phyloP scores from a whole-genome alignment of 768 basidiomycete genomes.

The Russula sp. region DNA sequence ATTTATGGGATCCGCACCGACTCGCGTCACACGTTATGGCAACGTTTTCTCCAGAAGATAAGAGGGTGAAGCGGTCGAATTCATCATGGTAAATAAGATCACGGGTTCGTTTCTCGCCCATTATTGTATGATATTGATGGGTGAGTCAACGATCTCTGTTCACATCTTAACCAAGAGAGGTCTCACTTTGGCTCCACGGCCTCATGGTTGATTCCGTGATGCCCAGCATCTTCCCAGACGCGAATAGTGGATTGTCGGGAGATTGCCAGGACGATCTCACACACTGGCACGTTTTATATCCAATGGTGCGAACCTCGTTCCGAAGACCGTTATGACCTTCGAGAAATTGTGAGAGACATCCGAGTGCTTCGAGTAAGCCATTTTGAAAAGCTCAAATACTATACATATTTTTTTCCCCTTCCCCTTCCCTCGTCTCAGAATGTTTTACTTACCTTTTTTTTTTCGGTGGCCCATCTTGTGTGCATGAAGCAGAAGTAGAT shows the following conservation, averaged over 20 bases:
- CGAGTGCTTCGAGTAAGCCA: neutral
- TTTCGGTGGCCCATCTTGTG: neutral
- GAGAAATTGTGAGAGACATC: neutral
- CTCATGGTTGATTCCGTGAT: neutral
- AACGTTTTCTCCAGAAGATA: neutral
- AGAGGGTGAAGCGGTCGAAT: neutral
- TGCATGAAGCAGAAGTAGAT: neutral
- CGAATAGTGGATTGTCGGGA: neutral
- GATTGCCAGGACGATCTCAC: neutral
- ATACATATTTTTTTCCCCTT: too few relatives aligned
- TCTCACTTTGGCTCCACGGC: neutral
- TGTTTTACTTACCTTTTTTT: neutral
- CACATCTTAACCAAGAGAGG: too few relatives aligned
- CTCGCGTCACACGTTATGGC: constrained; percentile 4
- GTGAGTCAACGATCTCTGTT: neutral
- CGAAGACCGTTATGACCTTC: neutral
- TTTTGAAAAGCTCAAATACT: too few relatives aligned
- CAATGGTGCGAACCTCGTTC: neutral
- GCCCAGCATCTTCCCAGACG: neutral
- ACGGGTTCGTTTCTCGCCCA: neutral
- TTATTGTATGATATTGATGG: neutral
- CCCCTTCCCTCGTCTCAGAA: too few relatives aligned
- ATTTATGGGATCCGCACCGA: neutral
- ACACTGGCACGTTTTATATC: neutral
- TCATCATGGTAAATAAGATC: neutral